These are phyloP conservation scores for Rhizoclosmatium sp. DNA, from an alignment of 192 early-diverging fungal genomes.

Conservation along the genomic window DNA sequence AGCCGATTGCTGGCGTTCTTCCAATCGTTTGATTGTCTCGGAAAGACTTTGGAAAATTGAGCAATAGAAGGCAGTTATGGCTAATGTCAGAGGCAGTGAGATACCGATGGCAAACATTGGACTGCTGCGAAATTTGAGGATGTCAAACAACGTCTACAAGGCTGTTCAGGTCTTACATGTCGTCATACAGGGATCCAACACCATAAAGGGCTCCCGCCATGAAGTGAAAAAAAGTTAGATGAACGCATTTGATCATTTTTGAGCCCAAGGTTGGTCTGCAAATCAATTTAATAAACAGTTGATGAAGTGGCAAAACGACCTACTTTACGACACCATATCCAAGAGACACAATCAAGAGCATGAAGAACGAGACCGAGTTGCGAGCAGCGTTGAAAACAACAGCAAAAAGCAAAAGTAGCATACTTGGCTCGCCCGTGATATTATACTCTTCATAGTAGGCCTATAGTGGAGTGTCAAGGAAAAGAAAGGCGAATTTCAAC, in stretches of 20 bases:
- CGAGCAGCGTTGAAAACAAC: slow-evolving; percentile 87
- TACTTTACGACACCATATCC: slow-evolving; percentile 96
- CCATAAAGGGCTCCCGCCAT: slow-evolving; percentile 88
- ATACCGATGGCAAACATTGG: slow-evolving; percentile 77
- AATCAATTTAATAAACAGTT: background rate
- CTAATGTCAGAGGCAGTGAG: slow-evolving; percentile 88
- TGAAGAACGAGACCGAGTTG: slow-evolving; percentile 94
- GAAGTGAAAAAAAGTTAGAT: slow-evolving; percentile 85
- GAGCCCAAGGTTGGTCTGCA: slow-evolving; percentile 83
- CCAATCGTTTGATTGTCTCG: slow-evolving; percentile 77
- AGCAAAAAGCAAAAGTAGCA: slow-evolving; percentile 74
- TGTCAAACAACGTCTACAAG: background rate
- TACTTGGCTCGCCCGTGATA: slow-evolving; percentile 46
- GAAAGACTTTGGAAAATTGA: slow-evolving; percentile 66
- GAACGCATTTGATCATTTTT: slow-evolving; percentile 87
- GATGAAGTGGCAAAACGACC: slow-evolving; percentile 20
- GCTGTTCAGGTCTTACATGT: slow-evolving; percentile 59
- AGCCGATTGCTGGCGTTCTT: slow-evolving; percentile 81
- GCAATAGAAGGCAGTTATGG: slow-evolving; percentile 94
- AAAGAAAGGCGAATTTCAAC: slow-evolving; percentile 52
- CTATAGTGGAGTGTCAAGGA: slow-evolving; percentile 69
- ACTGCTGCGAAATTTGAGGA: slow-evolving; percentile 23
- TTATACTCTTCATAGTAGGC: slow-evolving; percentile 59
- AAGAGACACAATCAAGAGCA: slow-evolving; percentile 93
- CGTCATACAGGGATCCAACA: slow-evolving; percentile 71